Evolutionary conservation across 2,329 filamentous ascomycete species (phyloP).

Genomic region (Pyrenophora seminiperda): DNA sequence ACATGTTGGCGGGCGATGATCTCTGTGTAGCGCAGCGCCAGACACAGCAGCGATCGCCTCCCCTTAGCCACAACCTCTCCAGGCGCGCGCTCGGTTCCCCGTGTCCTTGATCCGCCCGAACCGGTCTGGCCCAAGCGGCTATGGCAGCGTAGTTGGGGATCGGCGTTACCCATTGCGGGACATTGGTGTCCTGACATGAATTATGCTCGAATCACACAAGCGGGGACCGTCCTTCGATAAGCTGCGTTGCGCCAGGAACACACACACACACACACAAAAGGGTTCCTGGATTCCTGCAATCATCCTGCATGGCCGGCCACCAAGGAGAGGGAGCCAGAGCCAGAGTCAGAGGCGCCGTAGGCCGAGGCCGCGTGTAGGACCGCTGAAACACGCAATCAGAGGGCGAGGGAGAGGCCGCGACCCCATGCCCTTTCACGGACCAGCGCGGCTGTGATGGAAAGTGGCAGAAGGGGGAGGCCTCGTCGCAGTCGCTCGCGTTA

Average conservation of each 20-base stretch:
- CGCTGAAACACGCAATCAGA: constrained; percentile 24
- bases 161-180: constrained; percentile 28
- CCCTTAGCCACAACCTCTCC: constrained; percentile 27
- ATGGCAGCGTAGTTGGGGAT: constrained; percentile 24
- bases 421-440: constrained; percentile 10
- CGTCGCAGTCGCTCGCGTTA: constrained; percentile 12
- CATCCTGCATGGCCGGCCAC: too few relatives aligned
- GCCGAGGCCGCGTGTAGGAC: constrained; percentile 1
- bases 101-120: constrained; percentile 29
- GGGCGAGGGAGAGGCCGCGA: constrained; percentile 13
- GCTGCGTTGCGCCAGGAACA: constrained; percentile 32
- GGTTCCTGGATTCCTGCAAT: constrained; percentile 18
- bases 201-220: constrained; percentile 31
- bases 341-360: constrained; percentile 10
- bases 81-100: constrained; percentile 32
- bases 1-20: constrained; percentile 31
- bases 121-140: constrained; percentile 25
- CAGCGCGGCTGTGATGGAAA: constrained; percentile 17
- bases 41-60: constrained; percentile 31
- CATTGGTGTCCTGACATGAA: constrained; percentile 14
- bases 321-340: neutral
- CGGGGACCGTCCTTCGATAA: constrained; percentile 19
- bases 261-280: too few relatives aligned
- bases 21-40: constrained; percentile 19
- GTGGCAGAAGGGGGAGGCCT: constrained; percentile 13